phyloP scores from a whole-genome alignment of 140 eudicot genomes.

The Bidens hawaiensis region DNA sequence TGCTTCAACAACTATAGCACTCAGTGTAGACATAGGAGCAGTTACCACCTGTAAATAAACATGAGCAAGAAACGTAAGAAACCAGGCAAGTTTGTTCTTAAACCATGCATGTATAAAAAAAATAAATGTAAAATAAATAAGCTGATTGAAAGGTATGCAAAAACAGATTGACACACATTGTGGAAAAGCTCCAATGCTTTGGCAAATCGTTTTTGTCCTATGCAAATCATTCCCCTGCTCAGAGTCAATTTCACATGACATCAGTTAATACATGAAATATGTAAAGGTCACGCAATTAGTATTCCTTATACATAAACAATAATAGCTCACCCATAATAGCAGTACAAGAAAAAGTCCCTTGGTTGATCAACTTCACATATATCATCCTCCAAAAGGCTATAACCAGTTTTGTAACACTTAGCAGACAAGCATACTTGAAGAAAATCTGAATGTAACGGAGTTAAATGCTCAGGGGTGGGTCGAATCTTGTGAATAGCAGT shows the following conservation, averaged over 20 bases:
- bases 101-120: not conserved
- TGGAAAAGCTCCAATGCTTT: constrained; percentile 93
- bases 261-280: constrained; percentile 7
- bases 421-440: constrained; percentile 78
- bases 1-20: constrained; percentile 91
- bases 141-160: constrained; percentile 4
- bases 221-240: constrained; percentile 96
- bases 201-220: constrained; percentile 69
- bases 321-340: constrained; percentile 91
- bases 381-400: constrained; percentile 73
- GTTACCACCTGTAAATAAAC: constrained; percentile 72
- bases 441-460: constrained; percentile 84
- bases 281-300: not conserved
- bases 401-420: constrained; percentile 77
- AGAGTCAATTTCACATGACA: constrained; percentile 8
- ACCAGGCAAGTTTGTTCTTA: not conserved
- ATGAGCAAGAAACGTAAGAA: constrained; percentile 1
- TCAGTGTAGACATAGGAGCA: constrained; percentile 83
- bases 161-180: constrained; percentile 51
- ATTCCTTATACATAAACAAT: constrained; percentile 12
- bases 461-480: constrained; percentile 68
- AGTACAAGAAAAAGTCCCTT: constrained; percentile 71
- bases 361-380: constrained; percentile 81
- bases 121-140: not conserved
- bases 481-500: constrained; percentile 79